phyloP scores from a whole-genome alignment of 2,329 filamentous ascomycete species.

The Aureobasidium zeae region DNA sequence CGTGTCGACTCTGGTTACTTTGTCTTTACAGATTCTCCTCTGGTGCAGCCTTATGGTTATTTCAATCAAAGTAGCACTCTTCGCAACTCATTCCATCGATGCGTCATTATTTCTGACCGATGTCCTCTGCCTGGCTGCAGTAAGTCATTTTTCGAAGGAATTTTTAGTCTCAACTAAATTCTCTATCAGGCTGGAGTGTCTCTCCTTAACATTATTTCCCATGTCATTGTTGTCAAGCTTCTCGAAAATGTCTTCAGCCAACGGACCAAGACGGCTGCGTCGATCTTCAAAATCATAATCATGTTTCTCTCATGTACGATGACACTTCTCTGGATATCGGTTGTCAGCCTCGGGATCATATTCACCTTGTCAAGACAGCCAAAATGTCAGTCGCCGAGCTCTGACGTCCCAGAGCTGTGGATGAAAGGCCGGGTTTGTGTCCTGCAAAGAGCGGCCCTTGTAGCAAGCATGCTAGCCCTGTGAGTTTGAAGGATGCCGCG shows the following conservation, averaged over 20 bases:
- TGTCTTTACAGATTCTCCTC: constrained; percentile 5
- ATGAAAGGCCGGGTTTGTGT: constrained; percentile 3
- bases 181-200: constrained; percentile 1
- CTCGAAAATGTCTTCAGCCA: not conserved
- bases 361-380: constrained; percentile 1
- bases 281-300: not conserved
- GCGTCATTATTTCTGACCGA: not conserved
- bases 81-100: not conserved
- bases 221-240: not conserved
- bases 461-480: constrained; percentile 8
- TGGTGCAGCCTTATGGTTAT: constrained; percentile 6
- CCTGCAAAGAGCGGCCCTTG: not conserved
- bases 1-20: not conserved
- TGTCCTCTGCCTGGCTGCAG: constrained; percentile 6
- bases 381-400: constrained; percentile 2
- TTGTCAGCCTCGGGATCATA: not conserved
- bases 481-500: no score
- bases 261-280: not conserved
- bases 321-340: constrained; percentile 5
- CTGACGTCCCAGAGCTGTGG: not conserved
- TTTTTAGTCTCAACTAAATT: not conserved
- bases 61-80: not conserved
- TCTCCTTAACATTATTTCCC: not conserved
- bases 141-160: not conserved
- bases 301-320: not conserved